Evolutionary conservation across 1,139 yeast species (phyloP), one percentile per base, ranked within the genome.

Genomic region (Sugiyamaella pinicola): DNA sequence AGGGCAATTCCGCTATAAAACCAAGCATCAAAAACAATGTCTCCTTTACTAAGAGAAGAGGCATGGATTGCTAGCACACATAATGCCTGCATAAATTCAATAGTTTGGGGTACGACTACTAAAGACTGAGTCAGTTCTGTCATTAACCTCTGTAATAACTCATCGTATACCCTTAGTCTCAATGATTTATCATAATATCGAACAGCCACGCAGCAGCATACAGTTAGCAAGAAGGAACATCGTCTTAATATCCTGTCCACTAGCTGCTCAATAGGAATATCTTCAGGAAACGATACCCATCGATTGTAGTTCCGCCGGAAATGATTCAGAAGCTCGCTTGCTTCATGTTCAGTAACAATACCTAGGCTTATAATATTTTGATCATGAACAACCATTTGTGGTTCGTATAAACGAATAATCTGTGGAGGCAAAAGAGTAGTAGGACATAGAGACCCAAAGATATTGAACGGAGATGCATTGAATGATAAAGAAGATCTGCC

Each of bases 241-340:
- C 78, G 74, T 24, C 62, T 59, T 37, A 84, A 69, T 42, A 85
- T 74, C 35, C 79, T 68, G n/a, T 74, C 78, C 8, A 86, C 72
- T 35, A 87, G 69, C 21, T 70, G 74, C 17, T 72, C 77, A 0
- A 85, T 77, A 1, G 82, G 69, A 35, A 80, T 66, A 21, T 72
- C 72, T 42, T 79, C 77, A 0, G 93, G 90, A 52, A 87, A 82
- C 55, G 87, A 83, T 2, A 85, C 84, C 95, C 95, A 87, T 38
- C 87, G 73, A 8, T 90, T 89, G 63, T 84, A 86, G 62, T 85
- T 78, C 53, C 82, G 78, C 47, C 87, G 72, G 64, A 87, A 87
- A 52, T 79, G 80, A 50, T 76, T 75, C 59, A 87, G 69, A 38
- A 86, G 67, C 31, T 74, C 75, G 7, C 76, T 62, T 0, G 81